Evolutionary conservation across 257 asterid species (phyloP), one percentile per base, ranked within the genome.

Genomic region (Jacaranda mimosifolia): DNA sequence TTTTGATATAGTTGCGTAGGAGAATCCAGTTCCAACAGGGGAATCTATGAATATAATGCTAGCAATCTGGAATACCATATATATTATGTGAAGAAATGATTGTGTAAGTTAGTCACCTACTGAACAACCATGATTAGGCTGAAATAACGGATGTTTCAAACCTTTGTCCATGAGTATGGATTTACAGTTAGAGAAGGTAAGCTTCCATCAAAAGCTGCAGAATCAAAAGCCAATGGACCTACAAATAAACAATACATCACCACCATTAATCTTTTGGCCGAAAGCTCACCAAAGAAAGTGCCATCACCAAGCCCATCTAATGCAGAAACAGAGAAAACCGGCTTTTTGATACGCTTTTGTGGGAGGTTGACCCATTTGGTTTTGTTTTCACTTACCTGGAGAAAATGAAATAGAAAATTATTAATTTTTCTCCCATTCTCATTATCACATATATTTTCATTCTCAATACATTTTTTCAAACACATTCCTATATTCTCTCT

Each of bases 101-200:
- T 13, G 4, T 1, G 4, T 75, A 14, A 9, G 19, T 64, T 51
- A 18, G 9, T 9, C 13, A 12, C 0, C 9, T 6, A 48, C 9
- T 48, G 14, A 12, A 12, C 4, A 48, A 48, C 9, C 13, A 48
- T 12, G 15, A 48, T 5, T 42, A 42, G 46, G 9, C 9, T 42
- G 46, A 9, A 65, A 19, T 7, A 52, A 38, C 12, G n/a, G 55
- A 13, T 46, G 38, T 1, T 26, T 19, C 6, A 46, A 9, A 91
- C 97, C 91, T 90, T 87, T 7, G 97, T 90, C 96, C 91, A 91
- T 8, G 96, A 85, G 74, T 90, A 76, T n/a, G 88, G 90, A 62
- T 74, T 88, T 64, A 81, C 21, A 18, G 36, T 13, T 43, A 92
- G 68, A 40, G 72, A 46, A 18, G 96, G 94, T 3, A 87, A 52